phyloP scores from a whole-genome alignment of 1,284 basidiomycete species.

The Sphagnurus paluster region DNA sequence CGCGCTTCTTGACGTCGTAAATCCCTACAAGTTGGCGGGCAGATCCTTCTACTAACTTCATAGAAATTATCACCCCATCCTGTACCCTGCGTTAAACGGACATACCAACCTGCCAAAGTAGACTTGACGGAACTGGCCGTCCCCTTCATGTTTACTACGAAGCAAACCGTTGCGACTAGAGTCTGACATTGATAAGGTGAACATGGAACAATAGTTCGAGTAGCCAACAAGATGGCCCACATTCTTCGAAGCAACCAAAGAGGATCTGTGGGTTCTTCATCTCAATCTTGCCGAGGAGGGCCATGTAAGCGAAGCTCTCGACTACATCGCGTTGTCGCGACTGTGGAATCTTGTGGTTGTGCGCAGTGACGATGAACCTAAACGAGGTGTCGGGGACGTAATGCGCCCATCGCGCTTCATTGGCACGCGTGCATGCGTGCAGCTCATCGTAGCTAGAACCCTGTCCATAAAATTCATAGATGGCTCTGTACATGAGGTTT shows the following conservation, averaged over 20 bases:
- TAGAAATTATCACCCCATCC: background rate
- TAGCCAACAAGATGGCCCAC: slow-evolving; percentile 41
- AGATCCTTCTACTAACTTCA: slow-evolving; percentile 69
- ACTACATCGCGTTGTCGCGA: slow-evolving; percentile 68
- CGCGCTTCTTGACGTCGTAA: slow-evolving; percentile 89
- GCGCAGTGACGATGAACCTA: slow-evolving; percentile 78
- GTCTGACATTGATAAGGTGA: slow-evolving; percentile 36
- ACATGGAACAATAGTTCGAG: background rate
- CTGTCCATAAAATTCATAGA: slow-evolving; percentile 76
- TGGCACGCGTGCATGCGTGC: slow-evolving; percentile 57
- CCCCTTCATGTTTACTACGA: slow-evolving; percentile 54
- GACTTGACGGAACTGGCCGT: slow-evolving; percentile 67
- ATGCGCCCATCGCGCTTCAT: slow-evolving; percentile 54
- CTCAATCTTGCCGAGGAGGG: slow-evolving; percentile 78
- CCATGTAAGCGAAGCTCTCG: slow-evolving; percentile 86
- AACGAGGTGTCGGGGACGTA: slow-evolving; percentile 73
- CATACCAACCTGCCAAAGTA: slow-evolving; percentile 87
- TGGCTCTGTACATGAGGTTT: slow-evolving; percentile 49
- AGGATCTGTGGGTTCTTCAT: slow-evolving; percentile 82
- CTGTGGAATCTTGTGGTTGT: slow-evolving; percentile 75
- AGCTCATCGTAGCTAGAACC: slow-evolving; percentile 69
- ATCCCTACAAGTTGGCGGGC: slow-evolving; percentile 68
- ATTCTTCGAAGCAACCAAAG: slow-evolving; percentile 89
- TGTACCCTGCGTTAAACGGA: slow-evolving; percentile 33
- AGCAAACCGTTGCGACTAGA: slow-evolving; percentile 44